These are phyloP conservation scores for Mycoemilia scoparia DNA, from an alignment of 192 early-diverging fungal species.

Conservation along the genomic window DNA sequence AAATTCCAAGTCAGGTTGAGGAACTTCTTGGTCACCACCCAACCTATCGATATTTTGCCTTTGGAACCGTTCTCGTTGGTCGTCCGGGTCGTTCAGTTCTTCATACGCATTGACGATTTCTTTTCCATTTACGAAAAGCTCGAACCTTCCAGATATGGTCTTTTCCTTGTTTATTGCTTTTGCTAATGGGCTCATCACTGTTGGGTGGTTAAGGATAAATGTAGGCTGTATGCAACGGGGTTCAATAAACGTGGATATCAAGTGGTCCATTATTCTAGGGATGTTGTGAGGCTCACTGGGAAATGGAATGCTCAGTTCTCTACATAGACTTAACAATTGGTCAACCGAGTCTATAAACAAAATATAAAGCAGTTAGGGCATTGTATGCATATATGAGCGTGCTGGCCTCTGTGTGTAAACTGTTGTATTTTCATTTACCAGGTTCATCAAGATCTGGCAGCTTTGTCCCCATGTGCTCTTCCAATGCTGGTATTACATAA, in stretches of 20 bases:
- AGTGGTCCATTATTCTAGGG: slow-evolving; percentile 47
- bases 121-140: slow-evolving; percentile 56
- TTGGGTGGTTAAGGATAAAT: slow-evolving; percentile 63
- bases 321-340: slow-evolving; percentile 15
- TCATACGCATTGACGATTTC: slow-evolving; percentile 79
- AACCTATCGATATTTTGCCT: slow-evolving; percentile 44
- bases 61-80: slow-evolving; percentile 47
- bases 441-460: slow-evolving; percentile 22
- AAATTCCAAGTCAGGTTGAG: slow-evolving; percentile 49
- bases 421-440: slow-evolving; percentile 13
- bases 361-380: slow-evolving; percentile 3
- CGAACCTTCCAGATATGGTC: slow-evolving; percentile 46
- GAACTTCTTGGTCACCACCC: slow-evolving; percentile 58
- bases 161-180: slow-evolving; percentile 31
- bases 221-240: slow-evolving; percentile 62
- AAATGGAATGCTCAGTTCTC: slow-evolving; percentile 13
- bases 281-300: slow-evolving; percentile 39
- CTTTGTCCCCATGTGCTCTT: slow-evolving; percentile 13
- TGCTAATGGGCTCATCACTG: slow-evolving; percentile 61
- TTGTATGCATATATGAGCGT: no score
- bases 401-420: no score
- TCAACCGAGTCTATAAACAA: no score
- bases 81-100: slow-evolving; percentile 72
- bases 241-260: slow-evolving; percentile 58
- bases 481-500: slow-evolving; percentile 33